Evolutionary conservation across 116 monocot species (phyloP).

Genomic region (Trichopus zeylanicus): DNA sequence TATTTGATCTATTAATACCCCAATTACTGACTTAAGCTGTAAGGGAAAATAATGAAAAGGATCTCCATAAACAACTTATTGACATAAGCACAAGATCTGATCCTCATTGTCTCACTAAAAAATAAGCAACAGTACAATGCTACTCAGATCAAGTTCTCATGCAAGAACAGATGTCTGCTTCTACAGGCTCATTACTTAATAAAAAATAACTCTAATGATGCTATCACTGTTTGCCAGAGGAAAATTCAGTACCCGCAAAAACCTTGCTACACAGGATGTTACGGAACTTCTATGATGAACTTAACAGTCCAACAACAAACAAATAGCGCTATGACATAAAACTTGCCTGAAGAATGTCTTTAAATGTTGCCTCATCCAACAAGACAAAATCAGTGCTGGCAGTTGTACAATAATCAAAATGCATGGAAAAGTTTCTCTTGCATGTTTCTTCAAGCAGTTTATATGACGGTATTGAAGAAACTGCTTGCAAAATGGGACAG

Average conservation of each 20-base stretch:
- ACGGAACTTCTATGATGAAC: conserved; percentile 2
- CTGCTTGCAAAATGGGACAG: conserved; percentile 57
- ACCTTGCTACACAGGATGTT: background rate
- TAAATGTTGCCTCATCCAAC: conserved; percentile 66
- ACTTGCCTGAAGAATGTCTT: conserved; percentile 76
- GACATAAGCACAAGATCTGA: too few species aligned
- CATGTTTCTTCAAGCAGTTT: conserved; percentile 86
- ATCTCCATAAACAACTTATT: too few species aligned
- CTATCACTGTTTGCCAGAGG: too few species aligned
- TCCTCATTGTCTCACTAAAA: too few species aligned
- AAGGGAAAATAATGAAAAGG: too few species aligned
- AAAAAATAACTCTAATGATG: too few species aligned
- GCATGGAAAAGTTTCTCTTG: conserved; percentile 66
- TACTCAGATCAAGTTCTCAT: too few species aligned
- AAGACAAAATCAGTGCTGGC: conserved; percentile 59
- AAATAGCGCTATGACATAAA: conserved; percentile 2
- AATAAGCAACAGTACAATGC: too few species aligned
- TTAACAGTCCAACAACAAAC: background rate
- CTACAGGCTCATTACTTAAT: too few species aligned
- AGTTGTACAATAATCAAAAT: conserved; percentile 98
- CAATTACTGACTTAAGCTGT: too few species aligned
- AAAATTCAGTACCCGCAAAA: background rate
- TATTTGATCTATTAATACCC: too few species aligned
- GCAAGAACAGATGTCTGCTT: too few species aligned
- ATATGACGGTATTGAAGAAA: conserved; percentile 74